These are phyloP conservation scores for Parathielavia hyrcaniae DNA, from an alignment of 495 filamentous ascomycete genomes.

Conservation along the genomic window DNA sequence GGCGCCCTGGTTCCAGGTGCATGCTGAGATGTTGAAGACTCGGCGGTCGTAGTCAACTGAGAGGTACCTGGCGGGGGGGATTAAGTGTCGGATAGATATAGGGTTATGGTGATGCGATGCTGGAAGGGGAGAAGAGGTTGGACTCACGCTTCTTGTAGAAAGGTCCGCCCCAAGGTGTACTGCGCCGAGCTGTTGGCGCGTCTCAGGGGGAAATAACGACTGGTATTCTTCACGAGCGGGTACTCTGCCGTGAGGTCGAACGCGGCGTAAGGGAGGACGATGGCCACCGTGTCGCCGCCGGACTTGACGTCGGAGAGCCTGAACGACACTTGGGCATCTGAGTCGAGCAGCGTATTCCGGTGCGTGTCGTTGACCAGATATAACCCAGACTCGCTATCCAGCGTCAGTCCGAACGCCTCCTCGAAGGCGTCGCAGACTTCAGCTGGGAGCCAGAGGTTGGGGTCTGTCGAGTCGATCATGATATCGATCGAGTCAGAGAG, in stretches of 20 bases:
- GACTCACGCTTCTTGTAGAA: background rate
- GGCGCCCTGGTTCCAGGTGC: background rate
- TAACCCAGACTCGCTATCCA: background rate
- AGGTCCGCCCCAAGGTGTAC: background rate
- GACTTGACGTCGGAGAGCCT: background rate
- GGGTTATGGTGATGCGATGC: no score
- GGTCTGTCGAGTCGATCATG: conserved; percentile 4
- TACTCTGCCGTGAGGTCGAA: background rate
- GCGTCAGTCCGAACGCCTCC: background rate
- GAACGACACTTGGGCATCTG: background rate
- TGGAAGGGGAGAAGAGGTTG: background rate
- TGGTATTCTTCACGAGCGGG: background rate
- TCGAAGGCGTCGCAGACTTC: background rate
- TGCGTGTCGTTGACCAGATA: background rate
- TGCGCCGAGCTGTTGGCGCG: background rate
- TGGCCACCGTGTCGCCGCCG: background rate
- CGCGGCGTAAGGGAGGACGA: background rate
- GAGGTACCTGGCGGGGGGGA: background rate
- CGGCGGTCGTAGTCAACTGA: background rate
- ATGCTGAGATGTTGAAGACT: background rate
- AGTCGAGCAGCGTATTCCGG: background rate
- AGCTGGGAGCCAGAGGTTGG: background rate
- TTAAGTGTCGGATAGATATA: background rate
- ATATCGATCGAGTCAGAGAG: background rate
- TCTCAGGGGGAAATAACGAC: background rate